phyloP scores from a whole-genome alignment of 352 stramenopile species.

The Phytophthora hybrid region DNA sequence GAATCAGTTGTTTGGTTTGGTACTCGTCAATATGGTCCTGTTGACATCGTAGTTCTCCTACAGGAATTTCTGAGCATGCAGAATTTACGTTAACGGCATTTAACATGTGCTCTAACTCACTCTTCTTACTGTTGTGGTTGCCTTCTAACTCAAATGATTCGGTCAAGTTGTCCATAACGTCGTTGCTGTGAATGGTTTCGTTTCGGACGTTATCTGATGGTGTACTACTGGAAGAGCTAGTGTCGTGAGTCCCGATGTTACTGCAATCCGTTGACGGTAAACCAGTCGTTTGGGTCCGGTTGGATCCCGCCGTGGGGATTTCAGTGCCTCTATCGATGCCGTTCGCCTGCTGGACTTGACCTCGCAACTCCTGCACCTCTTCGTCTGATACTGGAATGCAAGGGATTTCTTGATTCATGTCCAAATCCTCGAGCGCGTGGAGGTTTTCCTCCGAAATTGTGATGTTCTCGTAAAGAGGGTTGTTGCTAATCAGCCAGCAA shows the following conservation, averaged over 20 bases:
- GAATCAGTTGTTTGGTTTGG: constrained; percentile 20
- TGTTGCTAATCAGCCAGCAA: background rate
- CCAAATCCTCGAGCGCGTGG: too few relatives aligned
- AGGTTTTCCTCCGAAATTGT: constrained; percentile 2
- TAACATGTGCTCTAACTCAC: background rate
- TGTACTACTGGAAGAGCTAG: background rate
- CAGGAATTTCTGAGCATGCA: background rate
- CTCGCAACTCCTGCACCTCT: background rate
- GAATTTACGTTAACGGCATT: background rate
- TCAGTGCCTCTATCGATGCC: too few relatives aligned
- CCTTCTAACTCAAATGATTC: constrained; percentile 5
- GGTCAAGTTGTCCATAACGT: background rate
- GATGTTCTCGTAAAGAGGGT: constrained; percentile 10
- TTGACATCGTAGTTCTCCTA: background rate
- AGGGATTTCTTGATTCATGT: background rate
- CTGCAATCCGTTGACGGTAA: too few relatives aligned
- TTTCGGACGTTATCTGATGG: too few relatives aligned
- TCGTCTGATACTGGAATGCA: background rate
- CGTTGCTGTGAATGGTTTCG: background rate
- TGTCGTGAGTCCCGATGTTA: too few relatives aligned
- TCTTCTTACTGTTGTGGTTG: background rate
- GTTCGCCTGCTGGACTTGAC: too few relatives aligned
- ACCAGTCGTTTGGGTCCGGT: too few relatives aligned
- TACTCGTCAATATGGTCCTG: constrained; percentile 26
- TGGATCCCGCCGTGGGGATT: too few relatives aligned